Percentiles rank a stretch among this genome's conserved stretches.
These are phyloP conservation scores for Hypsizygus marmoreus DNA, from an alignment of 768 basidiomycete species.

Conservation along the genomic window DNA sequence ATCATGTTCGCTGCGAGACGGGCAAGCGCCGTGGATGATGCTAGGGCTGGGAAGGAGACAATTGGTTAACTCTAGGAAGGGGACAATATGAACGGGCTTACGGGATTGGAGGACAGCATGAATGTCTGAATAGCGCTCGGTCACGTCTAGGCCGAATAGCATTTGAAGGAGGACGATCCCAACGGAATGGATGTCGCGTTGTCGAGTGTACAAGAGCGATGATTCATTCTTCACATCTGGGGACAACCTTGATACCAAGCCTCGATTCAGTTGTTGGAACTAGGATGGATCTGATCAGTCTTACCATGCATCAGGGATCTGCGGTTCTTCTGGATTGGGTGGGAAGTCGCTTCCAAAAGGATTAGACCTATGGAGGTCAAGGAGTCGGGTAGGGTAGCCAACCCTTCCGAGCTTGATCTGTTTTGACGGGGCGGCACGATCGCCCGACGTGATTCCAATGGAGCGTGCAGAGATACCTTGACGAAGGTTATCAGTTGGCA, in stretches of 20 bases:
- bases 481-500: conserved; percentile 3
- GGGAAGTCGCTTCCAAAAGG: conserved; percentile 54
- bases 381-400: conserved; percentile 68
- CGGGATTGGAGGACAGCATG: conserved; percentile 60
- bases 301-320: conserved; percentile 49
- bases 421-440: conserved; percentile 55
- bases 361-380: conserved; percentile 85
- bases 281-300: conserved; percentile 3
- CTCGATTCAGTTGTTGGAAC: background rate
- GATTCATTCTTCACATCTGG: conserved; percentile 80
- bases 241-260: conserved; percentile 53
- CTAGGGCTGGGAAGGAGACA: conserved; percentile 39
- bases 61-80: background rate
- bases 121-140: conserved; percentile 52
- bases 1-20: conserved; percentile 63
- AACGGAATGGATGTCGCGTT: conserved; percentile 80
- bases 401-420: conserved; percentile 75
- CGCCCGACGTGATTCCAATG: conserved; percentile 60
- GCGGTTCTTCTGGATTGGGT: conserved; percentile 32
- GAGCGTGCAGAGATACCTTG: conserved; percentile 59
- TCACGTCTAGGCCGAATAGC: conserved; percentile 77
- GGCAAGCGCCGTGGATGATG: conserved; percentile 55
- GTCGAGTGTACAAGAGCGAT: conserved; percentile 68
- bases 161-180: conserved; percentile 85
- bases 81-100: conserved; percentile 29